A percentile compares a stretch with the other conserved stretches of the same genome.
These are phyloP conservation scores for Phialemoniopsis sp. DNA, from an alignment of 2,329 filamentous ascomycete genomes.

Conservation along the genomic window DNA sequence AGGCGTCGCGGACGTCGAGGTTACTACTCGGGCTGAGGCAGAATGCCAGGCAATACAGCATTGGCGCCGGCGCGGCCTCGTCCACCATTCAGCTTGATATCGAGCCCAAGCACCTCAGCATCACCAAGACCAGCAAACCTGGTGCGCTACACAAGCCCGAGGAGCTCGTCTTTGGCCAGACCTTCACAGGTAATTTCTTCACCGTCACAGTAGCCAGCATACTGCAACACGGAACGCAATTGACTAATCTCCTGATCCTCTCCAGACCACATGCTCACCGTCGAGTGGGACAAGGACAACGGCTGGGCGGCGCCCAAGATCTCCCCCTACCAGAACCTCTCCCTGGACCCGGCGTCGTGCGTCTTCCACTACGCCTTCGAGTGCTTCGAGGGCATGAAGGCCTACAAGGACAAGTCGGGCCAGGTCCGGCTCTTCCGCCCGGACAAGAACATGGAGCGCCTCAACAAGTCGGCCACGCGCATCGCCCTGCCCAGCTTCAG, in stretches of 20 bases:
- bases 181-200: constrained; percentile 75
- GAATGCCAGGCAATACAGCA: constrained; percentile 44
- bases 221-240: neutral
- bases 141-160: constrained; percentile 71
- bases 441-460: constrained; percentile 90
- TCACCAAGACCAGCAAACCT: constrained; percentile 72
- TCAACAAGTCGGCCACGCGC: constrained; percentile 87
- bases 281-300: constrained; percentile 83
- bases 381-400: constrained; percentile 99
- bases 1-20: constrained; percentile 20
- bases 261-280: constrained; percentile 90
- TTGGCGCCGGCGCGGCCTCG: constrained; percentile 45
- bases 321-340: constrained; percentile 93
- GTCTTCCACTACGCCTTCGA: constrained; percentile 99
- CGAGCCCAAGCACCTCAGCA: constrained; percentile 70
- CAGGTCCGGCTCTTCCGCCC: constrained; percentile 86
- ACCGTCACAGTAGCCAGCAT: no score
- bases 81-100: constrained; percentile 58
- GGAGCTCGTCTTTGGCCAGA: constrained; percentile 83
- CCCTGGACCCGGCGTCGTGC: constrained; percentile 90
- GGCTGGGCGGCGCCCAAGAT: constrained; percentile 85
- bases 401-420: constrained; percentile 83
- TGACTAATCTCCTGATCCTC: neutral
- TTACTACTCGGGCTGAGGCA: constrained; percentile 24
- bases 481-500: constrained; percentile 92